Conservation (phyloP, 2,329 filamentous ascomycete species). For the Sarocladium brachiariae region DNA sequence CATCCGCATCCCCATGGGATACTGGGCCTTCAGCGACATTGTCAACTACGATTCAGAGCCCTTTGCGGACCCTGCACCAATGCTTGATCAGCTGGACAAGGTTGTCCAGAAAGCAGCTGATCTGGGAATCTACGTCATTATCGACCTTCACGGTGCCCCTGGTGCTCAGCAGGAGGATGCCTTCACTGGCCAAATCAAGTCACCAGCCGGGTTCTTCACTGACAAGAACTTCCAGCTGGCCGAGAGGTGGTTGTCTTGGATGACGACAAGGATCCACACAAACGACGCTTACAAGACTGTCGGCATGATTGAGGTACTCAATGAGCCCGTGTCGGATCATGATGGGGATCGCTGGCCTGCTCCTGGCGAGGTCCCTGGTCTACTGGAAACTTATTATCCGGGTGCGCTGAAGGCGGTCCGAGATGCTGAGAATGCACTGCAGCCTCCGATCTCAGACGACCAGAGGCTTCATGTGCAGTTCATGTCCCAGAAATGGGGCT, state of each 20-base stretch:
- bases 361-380: constrained; percentile 17
- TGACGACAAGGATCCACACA: constrained; percentile 44
- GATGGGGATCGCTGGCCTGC: constrained; percentile 17
- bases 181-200: constrained; percentile 34
- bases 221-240: constrained; percentile 51
- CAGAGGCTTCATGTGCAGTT: constrained; percentile 37
- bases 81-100: constrained; percentile 39
- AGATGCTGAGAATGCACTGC: constrained; percentile 16
- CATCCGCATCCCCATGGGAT: constrained; percentile 47
- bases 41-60: constrained; percentile 25
- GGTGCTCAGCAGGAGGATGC: constrained; percentile 38
- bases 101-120: constrained; percentile 42
- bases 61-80: neutral
- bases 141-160: constrained; percentile 46
- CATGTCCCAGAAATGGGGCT: constrained; percentile 44
- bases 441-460: constrained; percentile 12
- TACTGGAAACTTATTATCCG: constrained; percentile 17
- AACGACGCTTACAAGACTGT: constrained; percentile 44
- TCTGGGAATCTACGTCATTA: constrained; percentile 44
- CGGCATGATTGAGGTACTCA: constrained; percentile 52
- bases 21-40: constrained; percentile 45
- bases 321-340: constrained; percentile 41
- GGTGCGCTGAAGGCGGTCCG: constrained; percentile 18
- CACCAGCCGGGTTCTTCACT: constrained; percentile 43
- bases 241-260: constrained; percentile 47